A percentile compares a stretch with the other conserved stretches of the same genome.
Conservation (phyloP, 106 monocot genomes). For the Triglochin maritima region DNA sequence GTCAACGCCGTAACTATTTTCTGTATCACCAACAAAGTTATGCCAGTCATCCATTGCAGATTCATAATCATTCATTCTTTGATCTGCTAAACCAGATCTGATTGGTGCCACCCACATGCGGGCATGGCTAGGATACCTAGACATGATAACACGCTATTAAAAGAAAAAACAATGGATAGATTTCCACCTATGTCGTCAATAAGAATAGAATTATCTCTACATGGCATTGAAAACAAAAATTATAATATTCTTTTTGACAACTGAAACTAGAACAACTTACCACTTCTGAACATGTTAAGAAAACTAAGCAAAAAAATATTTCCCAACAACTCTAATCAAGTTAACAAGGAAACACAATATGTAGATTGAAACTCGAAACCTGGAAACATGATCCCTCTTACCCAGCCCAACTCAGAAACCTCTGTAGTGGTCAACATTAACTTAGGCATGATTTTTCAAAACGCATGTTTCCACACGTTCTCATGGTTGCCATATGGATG, state of each 20-base stretch:
- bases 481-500: no score
- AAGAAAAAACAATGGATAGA: background rate
- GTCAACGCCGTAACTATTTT: constrained; percentile 76
- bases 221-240: background rate
- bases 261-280: background rate
- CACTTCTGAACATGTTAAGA: background rate
- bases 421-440: no score
- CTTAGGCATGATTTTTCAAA: no score
- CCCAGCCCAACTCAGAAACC: no score
- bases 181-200: background rate
- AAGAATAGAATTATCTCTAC: background rate
- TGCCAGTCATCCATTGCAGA: constrained; percentile 71
- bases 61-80: constrained; percentile 71
- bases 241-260: no score
- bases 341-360: no score
- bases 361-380: no score
- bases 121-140: constrained; percentile 99
- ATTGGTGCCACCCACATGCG: constrained; percentile 98
- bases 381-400: no score
- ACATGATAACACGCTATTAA: background rate
- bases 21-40: constrained; percentile 68
- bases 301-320: background rate
- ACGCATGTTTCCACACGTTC: no score
- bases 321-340: no score
- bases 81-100: constrained; percentile 64